These are phyloP conservation scores for Macrotyloma uniflorum DNA, from an alignment of 306 rosid species.

Conservation along the genomic window DNA sequence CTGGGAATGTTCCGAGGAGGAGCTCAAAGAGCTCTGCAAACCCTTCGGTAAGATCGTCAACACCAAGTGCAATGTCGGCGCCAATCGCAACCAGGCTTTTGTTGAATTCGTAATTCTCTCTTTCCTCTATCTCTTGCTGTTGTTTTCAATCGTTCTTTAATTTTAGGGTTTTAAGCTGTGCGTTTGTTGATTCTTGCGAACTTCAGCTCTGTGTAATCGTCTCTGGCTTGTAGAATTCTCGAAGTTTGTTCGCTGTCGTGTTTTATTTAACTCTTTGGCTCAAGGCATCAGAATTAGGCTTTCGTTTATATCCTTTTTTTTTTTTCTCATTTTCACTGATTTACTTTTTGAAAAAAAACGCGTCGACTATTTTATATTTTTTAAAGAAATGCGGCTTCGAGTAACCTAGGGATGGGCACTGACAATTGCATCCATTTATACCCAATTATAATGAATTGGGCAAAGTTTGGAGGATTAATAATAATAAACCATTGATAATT, in stretches of 20 bases:
- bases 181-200: neutral
- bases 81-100: conserved; percentile 93
- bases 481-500: neutral
- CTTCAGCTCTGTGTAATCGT: neutral
- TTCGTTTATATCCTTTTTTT: neutral
- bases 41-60: conserved; percentile 95
- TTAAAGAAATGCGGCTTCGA: neutral
- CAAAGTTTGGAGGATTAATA: neutral
- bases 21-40: conserved; percentile 77
- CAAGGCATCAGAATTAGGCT: neutral
- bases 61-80: conserved; percentile 95
- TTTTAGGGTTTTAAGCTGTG: neutral
- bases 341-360: neutral
- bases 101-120: conserved; percentile 71
- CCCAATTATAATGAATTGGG: neutral
- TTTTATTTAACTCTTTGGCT: no score
- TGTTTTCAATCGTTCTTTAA: neutral
- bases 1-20: conserved; percentile 91
- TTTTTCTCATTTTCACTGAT: neutral
- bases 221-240: neutral
- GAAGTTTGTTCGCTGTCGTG: neutral
- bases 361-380: neutral
- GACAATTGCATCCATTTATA: neutral
- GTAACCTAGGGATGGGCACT: neutral
- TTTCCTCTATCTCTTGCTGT: neutral